Evolutionary conservation across 1,284 basidiomycete genomes (phyloP), one percentile per base, ranked within the genome.

Genomic region (Grifola frondosa): DNA sequence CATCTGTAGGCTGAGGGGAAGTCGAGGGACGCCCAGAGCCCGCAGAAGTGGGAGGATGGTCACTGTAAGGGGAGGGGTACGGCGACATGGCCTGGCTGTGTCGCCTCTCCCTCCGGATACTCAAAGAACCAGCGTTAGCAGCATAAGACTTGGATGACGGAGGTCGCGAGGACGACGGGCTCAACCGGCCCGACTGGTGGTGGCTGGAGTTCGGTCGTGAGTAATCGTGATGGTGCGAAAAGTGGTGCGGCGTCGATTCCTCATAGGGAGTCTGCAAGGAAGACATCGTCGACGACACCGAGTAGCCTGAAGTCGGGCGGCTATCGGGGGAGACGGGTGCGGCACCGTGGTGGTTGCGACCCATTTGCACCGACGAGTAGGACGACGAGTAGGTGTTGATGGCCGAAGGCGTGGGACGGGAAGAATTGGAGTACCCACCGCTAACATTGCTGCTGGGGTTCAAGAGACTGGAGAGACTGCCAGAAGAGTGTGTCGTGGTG

Each of bases 51-150:
- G 80, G 80, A 22, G 67, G 58, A 42, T 77, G 71, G 38, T 82
- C 76, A 46, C 83, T 81, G 64, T 89, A 89, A 34, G 85, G 86
- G 46, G 78, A 81, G 9, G 87, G 88, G 62, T 90, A 90, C 10
- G 88, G 88, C 53, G 81, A 84, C 74, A 88, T 81, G 0, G 86
- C 88, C 60, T 90, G 88, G 57, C 84, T 87, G 65, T 90, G 88
- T 43, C 87, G 75, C 30, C 87, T 73, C 35, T 74, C 74, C 26
- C 87, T 74, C 23, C 86, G 78, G 23, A 89, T 75, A 62, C 84
- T 82, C 32, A 86, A 63, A 11, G 79, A 78, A 37, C 65, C 68
- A 6, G 71, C 59, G 34, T 50, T 58, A 19, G 55, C 53, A 28
- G 69, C 66, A 56, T 81, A 83, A 43, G 69, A 75, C 53, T 79